These are phyloP conservation scores for Ceratocystis huliohia DNA, from an alignment of 2,329 filamentous ascomycete species.

Conservation along the genomic window DNA sequence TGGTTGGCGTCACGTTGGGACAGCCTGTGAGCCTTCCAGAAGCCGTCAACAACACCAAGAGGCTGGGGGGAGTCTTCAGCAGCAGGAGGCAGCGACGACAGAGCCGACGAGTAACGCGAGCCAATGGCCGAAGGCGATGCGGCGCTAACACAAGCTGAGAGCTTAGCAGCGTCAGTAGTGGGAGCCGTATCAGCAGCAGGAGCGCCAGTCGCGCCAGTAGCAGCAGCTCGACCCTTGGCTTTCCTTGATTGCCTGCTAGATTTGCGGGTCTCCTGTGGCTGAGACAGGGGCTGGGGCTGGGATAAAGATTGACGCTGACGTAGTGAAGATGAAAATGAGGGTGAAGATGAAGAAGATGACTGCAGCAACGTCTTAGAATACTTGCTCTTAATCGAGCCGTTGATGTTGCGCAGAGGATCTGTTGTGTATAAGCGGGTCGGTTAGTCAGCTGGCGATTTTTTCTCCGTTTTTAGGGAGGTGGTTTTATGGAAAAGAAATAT, in stretches of 20 bases:
- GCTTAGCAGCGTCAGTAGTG: background rate
- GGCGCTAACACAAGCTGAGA: background rate
- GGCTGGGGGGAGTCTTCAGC: slow-evolving; percentile 11
- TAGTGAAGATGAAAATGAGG: background rate
- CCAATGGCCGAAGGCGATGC: background rate
- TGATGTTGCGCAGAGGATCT: slow-evolving; percentile 19
- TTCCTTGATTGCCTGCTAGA: background rate
- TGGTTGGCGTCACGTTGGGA: slow-evolving; percentile 1
- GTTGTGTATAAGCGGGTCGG: slow-evolving; percentile 14
- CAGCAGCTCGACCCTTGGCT: background rate
- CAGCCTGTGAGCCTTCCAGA: slow-evolving; percentile 5
- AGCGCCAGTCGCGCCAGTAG: background rate
- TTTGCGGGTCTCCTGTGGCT: background rate
- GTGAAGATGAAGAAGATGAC: too few species aligned
- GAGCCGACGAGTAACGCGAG: background rate
- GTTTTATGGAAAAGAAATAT: slow-evolving; percentile 10
- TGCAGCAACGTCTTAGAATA: slow-evolving; percentile 14
- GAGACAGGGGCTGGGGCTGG: background rate
- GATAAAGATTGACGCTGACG: slow-evolving; percentile 1
- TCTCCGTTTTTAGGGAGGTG: slow-evolving; percentile 7
- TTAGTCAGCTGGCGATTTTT: slow-evolving; percentile 18
- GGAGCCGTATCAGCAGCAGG: background rate
- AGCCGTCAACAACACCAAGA: slow-evolving; percentile 10
- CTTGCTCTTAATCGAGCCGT: slow-evolving; percentile 18
- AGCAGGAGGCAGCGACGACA: background rate